These are phyloP conservation scores for Withania somnifera DNA, from an alignment of 305 asterid genomes.

Conservation along the genomic window DNA sequence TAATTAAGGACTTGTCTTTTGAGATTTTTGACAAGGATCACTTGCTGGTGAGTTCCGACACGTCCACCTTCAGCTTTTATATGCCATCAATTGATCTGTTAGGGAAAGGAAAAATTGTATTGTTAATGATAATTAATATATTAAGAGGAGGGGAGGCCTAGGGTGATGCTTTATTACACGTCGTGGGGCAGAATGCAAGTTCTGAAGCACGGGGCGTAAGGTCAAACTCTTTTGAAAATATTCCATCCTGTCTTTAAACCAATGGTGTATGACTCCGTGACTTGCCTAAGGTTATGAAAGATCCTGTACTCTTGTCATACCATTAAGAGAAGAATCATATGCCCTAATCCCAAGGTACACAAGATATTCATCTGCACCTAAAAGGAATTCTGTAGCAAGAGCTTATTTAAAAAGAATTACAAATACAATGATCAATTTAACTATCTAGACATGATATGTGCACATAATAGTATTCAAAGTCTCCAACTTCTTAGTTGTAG, in stretches of 20 bases:
- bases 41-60: constrained; percentile 47
- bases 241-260: neutral
- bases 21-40: constrained; percentile 59
- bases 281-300: neutral
- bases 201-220: neutral
- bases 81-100: constrained; percentile 4
- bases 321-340: neutral
- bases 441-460: neutral
- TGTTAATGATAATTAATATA: neutral
- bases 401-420: neutral
- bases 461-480: neutral
- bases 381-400: neutral
- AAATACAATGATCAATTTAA: neutral
- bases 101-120: neutral
- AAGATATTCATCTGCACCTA: neutral
- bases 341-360: neutral
- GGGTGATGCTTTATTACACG: neutral
- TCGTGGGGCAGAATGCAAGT: neutral
- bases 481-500: neutral
- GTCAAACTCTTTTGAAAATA: neutral
- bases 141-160: neutral
- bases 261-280: neutral
- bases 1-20: constrained; percentile 62
- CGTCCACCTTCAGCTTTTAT: constrained; percentile 14
- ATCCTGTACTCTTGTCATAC: neutral